These are phyloP conservation scores for Lactarius deliciosus DNA, from an alignment of 768 basidiomycete species.

Conservation along the genomic window DNA sequence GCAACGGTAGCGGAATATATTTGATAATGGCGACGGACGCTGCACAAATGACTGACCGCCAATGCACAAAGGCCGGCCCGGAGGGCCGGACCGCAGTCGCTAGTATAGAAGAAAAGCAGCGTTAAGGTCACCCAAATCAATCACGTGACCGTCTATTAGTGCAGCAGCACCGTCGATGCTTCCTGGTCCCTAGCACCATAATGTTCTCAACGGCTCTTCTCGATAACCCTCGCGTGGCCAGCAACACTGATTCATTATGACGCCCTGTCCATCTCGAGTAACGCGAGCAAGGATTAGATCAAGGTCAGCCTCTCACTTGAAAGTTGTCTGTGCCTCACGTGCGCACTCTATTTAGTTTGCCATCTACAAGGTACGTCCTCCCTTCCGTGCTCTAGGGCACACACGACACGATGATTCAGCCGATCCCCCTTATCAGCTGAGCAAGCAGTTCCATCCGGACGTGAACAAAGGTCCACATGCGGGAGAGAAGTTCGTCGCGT, in stretches of 20 bases:
- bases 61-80: too few relatives aligned
- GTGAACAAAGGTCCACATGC: conserved; percentile 40
- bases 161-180: too few relatives aligned
- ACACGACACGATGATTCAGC: too few relatives aligned
- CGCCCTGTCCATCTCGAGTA: conserved; percentile 37
- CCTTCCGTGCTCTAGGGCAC: not conserved
- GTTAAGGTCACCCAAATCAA: too few relatives aligned
- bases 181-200: too few relatives aligned
- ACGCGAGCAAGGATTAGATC: conserved; percentile 39
- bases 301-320: conserved; percentile 35
- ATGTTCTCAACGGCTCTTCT: conserved; percentile 16
- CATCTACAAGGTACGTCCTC: conserved; percentile 39
- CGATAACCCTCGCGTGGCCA: not conserved
- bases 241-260: conserved; percentile 37
- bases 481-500: conserved; percentile 43
- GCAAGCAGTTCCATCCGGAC: conserved; percentile 51
- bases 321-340: not conserved
- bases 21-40: too few relatives aligned
- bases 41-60: too few relatives aligned
- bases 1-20: too few relatives aligned
- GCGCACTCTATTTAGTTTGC: conserved; percentile 32
- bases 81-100: too few relatives aligned
- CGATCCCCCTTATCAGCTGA: conserved; percentile 38
- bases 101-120: too few relatives aligned
- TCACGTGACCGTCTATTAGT: too few relatives aligned